phyloP scores from a whole-genome alignment of 164 flowering plant species.

The Macadamia tetraphylla region DNA sequence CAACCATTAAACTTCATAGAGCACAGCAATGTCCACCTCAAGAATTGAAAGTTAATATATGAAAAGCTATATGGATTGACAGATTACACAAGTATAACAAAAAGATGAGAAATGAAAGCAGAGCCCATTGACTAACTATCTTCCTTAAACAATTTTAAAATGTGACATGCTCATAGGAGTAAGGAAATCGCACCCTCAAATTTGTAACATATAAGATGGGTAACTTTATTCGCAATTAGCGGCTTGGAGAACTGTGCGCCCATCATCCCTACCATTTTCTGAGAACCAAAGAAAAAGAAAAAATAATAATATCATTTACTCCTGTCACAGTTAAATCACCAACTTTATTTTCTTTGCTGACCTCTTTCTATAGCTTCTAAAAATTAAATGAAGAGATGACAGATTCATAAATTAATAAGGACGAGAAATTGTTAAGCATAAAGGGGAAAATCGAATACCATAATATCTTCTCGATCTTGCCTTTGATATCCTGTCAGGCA shows the following conservation, averaged over 20 bases:
- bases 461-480: slow-evolving; percentile 79
- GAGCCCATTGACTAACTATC: too few species aligned
- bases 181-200: slow-evolving; percentile 61
- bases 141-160: too few species aligned
- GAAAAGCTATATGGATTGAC: too few species aligned
- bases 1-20: too few species aligned
- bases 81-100: too few species aligned
- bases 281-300: slow-evolving; percentile 15
- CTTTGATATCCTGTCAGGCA: slow-evolving; percentile 94
- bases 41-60: too few species aligned
- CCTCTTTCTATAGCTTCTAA: too few species aligned
- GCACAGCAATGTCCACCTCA: too few species aligned
- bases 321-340: background rate
- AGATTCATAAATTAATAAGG: too few species aligned
- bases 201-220: slow-evolving; percentile 96
- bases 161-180: background rate
- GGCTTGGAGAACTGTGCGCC: slow-evolving; percentile 91
- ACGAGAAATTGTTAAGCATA: background rate
- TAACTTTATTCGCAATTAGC: slow-evolving; percentile 71
- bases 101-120: too few species aligned
- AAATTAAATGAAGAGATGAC: too few species aligned
- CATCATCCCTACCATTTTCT: slow-evolving; percentile 88
- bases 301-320: slow-evolving; percentile 2
- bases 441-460: slow-evolving; percentile 35
- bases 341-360: background rate